Percentiles rank a stretch among this genome's conserved stretches.
phyloP scores from a whole-genome alignment of 2,329 filamentous ascomycete genomes.

The Ophiosphaerella narmari region DNA sequence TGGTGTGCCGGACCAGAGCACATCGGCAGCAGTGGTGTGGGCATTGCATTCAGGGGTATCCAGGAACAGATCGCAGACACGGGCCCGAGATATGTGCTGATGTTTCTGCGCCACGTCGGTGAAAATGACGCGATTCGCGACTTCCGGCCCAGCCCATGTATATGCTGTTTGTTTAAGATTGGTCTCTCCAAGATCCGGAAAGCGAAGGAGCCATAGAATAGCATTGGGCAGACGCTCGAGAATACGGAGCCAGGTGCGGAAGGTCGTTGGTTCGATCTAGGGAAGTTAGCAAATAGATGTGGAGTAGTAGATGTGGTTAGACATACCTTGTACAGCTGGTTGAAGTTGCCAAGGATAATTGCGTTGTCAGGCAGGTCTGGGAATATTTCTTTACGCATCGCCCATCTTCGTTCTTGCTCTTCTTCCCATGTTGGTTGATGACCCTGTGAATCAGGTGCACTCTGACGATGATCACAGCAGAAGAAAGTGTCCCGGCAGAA shows the following conservation, averaged over 20 bases:
- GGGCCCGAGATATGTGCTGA: constrained; percentile 87
- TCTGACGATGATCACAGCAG: constrained; percentile 95
- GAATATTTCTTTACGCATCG: constrained; percentile 91
- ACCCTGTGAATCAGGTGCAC: constrained; percentile 73
- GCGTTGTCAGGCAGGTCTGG: constrained; percentile 79
- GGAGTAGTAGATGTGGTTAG: background rate
- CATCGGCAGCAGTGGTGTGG: constrained; percentile 94
- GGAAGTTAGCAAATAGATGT: constrained; percentile 15
- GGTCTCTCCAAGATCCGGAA: constrained; percentile 88
- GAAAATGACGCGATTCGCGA: constrained; percentile 86
- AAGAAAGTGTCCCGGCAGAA: constrained; percentile 96
- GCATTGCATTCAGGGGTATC: constrained; percentile 98
- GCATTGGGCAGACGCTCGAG: constrained; percentile 83
- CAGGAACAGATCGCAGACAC: constrained; percentile 91
- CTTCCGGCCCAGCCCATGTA: constrained; percentile 81
- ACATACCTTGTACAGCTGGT: constrained; percentile 93
- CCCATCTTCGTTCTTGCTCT: constrained; percentile 81
- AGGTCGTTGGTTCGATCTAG: constrained; percentile 95
- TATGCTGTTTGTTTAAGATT: constrained; percentile 81
- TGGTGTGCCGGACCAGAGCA: constrained; percentile 94
- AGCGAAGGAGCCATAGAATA: constrained; percentile 93
- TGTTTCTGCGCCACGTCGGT: constrained; percentile 97
- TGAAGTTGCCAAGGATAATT: constrained; percentile 96
- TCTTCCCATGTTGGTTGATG: constrained; percentile 74
- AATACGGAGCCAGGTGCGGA: constrained; percentile 93